Evolutionary conservation across 352 stramenopile genomes (phyloP).

Genomic region (Pythium chondricola): DNA sequence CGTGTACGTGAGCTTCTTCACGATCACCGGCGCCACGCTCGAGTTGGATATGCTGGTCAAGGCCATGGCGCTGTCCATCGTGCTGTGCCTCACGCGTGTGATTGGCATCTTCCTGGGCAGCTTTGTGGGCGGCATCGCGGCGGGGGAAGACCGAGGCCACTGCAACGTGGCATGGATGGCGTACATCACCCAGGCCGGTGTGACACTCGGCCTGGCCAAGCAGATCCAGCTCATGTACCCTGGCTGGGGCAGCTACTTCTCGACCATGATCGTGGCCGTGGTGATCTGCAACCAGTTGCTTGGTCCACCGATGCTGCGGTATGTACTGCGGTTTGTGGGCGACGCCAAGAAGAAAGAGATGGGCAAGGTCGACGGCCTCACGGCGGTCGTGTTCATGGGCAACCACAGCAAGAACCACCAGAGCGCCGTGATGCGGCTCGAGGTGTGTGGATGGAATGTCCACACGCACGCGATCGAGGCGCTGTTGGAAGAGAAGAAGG

Average conservation of each 20-base stretch:
- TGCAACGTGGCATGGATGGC: conserved; percentile 60
- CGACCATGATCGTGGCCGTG: conserved; percentile 66
- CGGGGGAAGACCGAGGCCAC: conserved; percentile 36
- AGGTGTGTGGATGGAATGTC: conserved; percentile 59
- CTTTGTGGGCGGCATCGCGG: conserved; percentile 39
- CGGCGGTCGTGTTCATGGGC: conserved; percentile 29
- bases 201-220: conserved; percentile 63
- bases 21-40: conserved; percentile 55
- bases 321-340: conserved; percentile 43
- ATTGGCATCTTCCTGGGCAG: conserved; percentile 55
- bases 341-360: conserved; percentile 54
- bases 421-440: conserved; percentile 36
- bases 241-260: conserved; percentile 65
- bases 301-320: conserved; percentile 48
- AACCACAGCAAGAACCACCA: conserved; percentile 22
- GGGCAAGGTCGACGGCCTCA: conserved; percentile 49
- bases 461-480: conserved; percentile 35
- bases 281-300: conserved; percentile 69
- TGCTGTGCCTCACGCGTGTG: conserved; percentile 48
- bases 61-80: conserved; percentile 40
- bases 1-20: conserved; percentile 76
- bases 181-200: conserved; percentile 66
- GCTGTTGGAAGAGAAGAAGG: conserved; percentile 19
- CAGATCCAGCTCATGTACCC: conserved; percentile 67
- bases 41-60: conserved; percentile 63